Percentiles rank a stretch among this genome's conserved stretches.
phyloP scores from a whole-genome alignment of 192 early-diverging fungal genomes.

The Linnemannia hyalina region DNA sequence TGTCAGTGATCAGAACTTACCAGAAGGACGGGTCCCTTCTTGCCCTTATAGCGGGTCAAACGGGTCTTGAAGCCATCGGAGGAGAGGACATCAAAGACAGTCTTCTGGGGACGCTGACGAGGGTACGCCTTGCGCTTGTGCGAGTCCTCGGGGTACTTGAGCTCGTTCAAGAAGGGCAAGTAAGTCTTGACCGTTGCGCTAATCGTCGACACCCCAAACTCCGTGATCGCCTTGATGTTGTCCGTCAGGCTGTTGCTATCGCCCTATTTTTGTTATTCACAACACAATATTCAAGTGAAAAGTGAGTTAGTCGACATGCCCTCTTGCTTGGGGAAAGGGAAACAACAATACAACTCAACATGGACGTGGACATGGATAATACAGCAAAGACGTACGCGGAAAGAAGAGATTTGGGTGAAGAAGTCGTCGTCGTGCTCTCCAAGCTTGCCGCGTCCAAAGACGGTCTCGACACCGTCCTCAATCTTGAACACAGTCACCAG shows the following conservation, averaged over 20 bases:
- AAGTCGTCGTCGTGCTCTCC: conserved; percentile 52
- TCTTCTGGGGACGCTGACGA: conserved; percentile 33
- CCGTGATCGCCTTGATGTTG: conserved; percentile 32
- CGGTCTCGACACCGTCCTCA: conserved; percentile 33
- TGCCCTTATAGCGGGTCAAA: conserved; percentile 54
- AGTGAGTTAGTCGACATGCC: too few relatives aligned
- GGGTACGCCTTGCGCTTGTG: conserved; percentile 32
- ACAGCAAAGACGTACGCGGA: conserved; percentile 36
- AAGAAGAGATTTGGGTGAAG: conserved; percentile 35
- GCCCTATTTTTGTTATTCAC: conserved; percentile 16
- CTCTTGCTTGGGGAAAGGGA: not conserved
- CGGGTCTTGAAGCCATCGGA: conserved; percentile 50
- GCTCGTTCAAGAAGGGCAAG: conserved; percentile 48
- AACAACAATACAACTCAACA: not conserved
- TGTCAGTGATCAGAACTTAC: conserved; percentile 22
- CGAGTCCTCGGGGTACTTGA: conserved; percentile 55
- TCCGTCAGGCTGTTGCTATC: conserved; percentile 10
- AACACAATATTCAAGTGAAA: not conserved
- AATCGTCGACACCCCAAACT: conserved; percentile 29
- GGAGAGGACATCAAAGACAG: conserved; percentile 35
- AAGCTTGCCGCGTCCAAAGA: conserved; percentile 57
- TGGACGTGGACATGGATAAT: not conserved
- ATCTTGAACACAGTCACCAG: conserved; percentile 54
- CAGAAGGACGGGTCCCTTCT: conserved; percentile 61
- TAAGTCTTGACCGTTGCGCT: conserved; percentile 29